A percentile compares a stretch with the other conserved stretches of the same genome.
Conservation (phyloP, 2,329 filamentous ascomycete genomes). For the Gliomastix tumulicola region DNA sequence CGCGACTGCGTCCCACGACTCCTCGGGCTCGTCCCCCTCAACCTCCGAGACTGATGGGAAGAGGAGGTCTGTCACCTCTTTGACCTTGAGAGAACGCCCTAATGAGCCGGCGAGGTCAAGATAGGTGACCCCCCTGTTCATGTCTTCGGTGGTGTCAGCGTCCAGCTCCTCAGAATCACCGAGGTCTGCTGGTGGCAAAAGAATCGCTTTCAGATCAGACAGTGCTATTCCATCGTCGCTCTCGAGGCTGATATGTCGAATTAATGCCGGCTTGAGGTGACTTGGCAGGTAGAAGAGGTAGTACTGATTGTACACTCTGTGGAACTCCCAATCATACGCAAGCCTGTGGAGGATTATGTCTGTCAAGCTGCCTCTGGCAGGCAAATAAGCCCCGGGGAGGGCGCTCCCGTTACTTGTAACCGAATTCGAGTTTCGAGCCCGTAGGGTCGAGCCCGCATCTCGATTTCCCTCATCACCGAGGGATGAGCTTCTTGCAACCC, state of each 20-base stretch:
- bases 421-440: background rate
- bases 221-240: conserved; percentile 38
- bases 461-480: too few species aligned
- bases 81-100: conserved; percentile 42
- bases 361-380: conserved; percentile 39
- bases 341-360: conserved; percentile 43
- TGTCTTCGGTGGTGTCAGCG: conserved; percentile 6
- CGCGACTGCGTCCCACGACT: conserved; percentile 46
- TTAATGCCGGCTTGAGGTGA: conserved; percentile 41
- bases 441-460: conserved; percentile 4
- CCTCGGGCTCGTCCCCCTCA: conserved; percentile 25
- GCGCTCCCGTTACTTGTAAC: background rate
- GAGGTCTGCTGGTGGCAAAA: conserved; percentile 24
- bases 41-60: conserved; percentile 25
- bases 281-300: conserved; percentile 49
- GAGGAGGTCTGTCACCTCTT: conserved; percentile 43
- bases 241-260: conserved; percentile 40
- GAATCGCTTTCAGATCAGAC: conserved; percentile 40
- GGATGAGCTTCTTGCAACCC: conserved; percentile 36
- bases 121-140: conserved; percentile 31
- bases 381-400: conserved; percentile 38
- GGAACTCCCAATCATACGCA: conserved; percentile 46
- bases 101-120: conserved; percentile 48
- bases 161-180: conserved; percentile 14
- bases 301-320: conserved; percentile 48